These are phyloP conservation scores for Cordyceps militaris DNA, from an alignment of 2,329 filamentous ascomycete genomes.

Conservation along the genomic window DNA sequence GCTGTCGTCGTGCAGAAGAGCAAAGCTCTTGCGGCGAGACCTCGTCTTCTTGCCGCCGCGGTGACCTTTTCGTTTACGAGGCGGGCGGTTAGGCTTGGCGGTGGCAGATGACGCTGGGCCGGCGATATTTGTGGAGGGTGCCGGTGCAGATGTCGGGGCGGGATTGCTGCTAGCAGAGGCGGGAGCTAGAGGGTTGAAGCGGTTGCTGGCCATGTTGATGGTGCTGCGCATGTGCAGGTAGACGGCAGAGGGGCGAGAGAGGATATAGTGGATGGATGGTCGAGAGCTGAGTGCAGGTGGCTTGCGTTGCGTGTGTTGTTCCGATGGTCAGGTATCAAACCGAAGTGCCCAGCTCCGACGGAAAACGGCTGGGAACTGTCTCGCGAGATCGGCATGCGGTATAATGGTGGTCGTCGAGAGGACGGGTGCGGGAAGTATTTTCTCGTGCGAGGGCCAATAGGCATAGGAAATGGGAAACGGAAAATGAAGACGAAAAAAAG, in stretches of 20 bases:
- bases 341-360: conserved; percentile 5
- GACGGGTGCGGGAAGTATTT: not conserved
- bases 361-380: not conserved
- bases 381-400: not conserved
- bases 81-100: conserved; percentile 17
- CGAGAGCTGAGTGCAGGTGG: not conserved
- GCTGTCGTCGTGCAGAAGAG: conserved; percentile 51
- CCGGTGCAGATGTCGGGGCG: conserved; percentile 13
- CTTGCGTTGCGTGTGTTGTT: not conserved
- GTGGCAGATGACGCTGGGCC: conserved; percentile 13
- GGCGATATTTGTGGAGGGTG: conserved; percentile 15
- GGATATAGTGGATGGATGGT: not conserved
- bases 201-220: conserved; percentile 27
- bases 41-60: conserved; percentile 73
- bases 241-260: not conserved
- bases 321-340: not conserved
- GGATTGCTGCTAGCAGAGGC: not conserved
- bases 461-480: not conserved
- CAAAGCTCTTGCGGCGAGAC: conserved; percentile 73
- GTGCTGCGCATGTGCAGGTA: not conserved
- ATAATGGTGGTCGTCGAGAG: not conserved
- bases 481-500: not conserved
- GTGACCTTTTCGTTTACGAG: conserved; percentile 63
- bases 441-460: not conserved
- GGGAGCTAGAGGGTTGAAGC: conserved; percentile 15